These are phyloP conservation scores for Backusella tuberculispora DNA, from an alignment of 192 early-diverging fungal genomes.

Conservation along the genomic window DNA sequence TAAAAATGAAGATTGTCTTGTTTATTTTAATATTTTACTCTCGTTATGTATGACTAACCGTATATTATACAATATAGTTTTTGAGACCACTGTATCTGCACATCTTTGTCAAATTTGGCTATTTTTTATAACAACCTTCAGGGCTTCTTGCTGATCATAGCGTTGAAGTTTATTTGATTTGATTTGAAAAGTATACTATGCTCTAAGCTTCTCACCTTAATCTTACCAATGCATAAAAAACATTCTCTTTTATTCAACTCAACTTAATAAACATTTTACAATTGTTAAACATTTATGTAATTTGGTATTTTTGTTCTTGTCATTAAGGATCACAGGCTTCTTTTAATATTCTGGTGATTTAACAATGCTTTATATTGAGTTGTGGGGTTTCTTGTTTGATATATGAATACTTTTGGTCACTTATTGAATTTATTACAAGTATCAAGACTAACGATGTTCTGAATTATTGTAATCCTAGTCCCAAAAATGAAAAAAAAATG, in stretches of 20 bases:
- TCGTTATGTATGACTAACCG: slow-evolving; percentile 1
- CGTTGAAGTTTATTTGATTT: neutral
- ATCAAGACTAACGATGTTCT: no score
- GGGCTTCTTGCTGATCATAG: neutral
- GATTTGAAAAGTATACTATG: neutral
- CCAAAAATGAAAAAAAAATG: no score
- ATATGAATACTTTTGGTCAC: neutral
- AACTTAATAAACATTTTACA: slow-evolving; percentile 2
- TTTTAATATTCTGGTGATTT: slow-evolving; percentile 5
- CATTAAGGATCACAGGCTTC: slow-evolving; percentile 6
- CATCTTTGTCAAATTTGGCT: no score
- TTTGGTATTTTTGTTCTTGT: neutral
- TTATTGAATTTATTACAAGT: neutral
- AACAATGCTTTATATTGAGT: neutral
- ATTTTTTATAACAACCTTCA: neutral
- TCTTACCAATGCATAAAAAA: neutral
- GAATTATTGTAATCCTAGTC: no score
- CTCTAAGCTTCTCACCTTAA: slow-evolving; percentile 1
- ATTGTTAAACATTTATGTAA: slow-evolving; percentile 4
- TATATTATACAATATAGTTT: neutral
- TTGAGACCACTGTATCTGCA: neutral
- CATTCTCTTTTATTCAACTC: slow-evolving; percentile 7
- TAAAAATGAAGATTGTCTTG: slow-evolving; percentile 2
- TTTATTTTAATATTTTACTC: neutral
- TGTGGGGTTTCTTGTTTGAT: neutral